phyloP scores from a whole-genome alignment of 305 asterid species.

The Caryopteris hybrid region DNA sequence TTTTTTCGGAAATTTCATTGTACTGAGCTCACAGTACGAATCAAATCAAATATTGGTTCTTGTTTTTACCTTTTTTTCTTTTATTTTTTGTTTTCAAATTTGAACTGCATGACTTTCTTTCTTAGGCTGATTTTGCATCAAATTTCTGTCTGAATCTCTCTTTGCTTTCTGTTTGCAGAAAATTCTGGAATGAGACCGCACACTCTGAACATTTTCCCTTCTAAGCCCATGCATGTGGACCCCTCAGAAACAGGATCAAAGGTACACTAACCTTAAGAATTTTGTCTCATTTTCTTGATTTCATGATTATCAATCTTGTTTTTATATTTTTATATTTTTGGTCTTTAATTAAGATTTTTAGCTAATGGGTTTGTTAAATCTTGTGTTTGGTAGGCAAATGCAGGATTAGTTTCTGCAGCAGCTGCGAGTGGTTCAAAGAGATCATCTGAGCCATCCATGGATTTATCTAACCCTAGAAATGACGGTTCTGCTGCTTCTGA shows the following conservation, averaged over 20 bases:
- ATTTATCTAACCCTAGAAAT: conserved; percentile 52
- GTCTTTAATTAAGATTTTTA: neutral
- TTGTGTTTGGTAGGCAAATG: conserved; percentile 52
- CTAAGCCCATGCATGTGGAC: conserved; percentile 93
- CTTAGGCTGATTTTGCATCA: neutral
- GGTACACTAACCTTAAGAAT: conserved; percentile 34
- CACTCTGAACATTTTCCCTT: conserved; percentile 85
- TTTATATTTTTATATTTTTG: neutral
- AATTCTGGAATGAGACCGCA: conserved; percentile 73
- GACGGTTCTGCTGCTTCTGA: conserved; percentile 28
- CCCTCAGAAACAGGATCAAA: conserved; percentile 51
- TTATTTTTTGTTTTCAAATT: neutral
- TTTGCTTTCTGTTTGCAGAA: conserved; percentile 35
- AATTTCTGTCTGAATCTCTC: neutral
- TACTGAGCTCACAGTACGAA: conserved; percentile 24
- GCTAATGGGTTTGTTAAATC: conserved; percentile 24
- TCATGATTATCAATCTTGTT: neutral
- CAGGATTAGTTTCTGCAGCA: conserved; percentile 48
- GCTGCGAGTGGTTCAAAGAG: conserved; percentile 57
- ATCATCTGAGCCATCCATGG: conserved; percentile 80
- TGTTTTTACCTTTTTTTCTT: conserved; percentile 13
- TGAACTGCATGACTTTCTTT: neutral
- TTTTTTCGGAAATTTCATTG: conserved; percentile 30
- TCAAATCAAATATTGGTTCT: conserved; percentile 14
- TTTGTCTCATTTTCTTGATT: neutral